Percentiles rank a stretch among this genome's conserved stretches.
phyloP scores from a whole-genome alignment of 805 yeast species.

The Suhomyces prunicola region DNA sequence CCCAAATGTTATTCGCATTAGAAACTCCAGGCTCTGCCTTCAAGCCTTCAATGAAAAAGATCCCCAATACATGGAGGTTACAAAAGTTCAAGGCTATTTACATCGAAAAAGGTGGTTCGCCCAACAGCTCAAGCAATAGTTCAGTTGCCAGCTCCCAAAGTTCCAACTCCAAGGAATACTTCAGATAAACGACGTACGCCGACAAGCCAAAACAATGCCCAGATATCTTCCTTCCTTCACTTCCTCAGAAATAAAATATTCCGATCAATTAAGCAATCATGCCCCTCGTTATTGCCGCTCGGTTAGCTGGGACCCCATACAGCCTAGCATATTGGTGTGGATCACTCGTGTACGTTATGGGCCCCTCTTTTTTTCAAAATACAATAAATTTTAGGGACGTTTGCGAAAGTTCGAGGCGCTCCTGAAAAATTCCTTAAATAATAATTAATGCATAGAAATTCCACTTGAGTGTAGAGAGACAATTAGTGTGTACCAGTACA shows the following conservation, averaged over 20 bases:
- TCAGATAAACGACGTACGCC: background rate
- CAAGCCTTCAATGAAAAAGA: slow-evolving; percentile 33
- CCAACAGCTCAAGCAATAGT: slow-evolving; percentile 11
- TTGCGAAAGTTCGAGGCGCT: background rate
- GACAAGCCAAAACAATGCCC: background rate
- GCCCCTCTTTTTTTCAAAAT: background rate
- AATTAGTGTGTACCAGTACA: background rate
- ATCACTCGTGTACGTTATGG: background rate
- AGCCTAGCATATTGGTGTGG: background rate
- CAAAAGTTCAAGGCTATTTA: slow-evolving; percentile 33
- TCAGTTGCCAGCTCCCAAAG: slow-evolving; percentile 4
- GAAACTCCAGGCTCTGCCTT: slow-evolving; percentile 38
- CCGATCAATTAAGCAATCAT: background rate
- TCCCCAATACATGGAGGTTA: slow-evolving; percentile 35
- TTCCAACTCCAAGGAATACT: slow-evolving; percentile 2
- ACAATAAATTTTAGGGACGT: background rate
- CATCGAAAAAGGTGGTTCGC: slow-evolving; percentile 21
- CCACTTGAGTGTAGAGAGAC: background rate
- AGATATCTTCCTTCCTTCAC: background rate
- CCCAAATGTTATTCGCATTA: slow-evolving; percentile 26
- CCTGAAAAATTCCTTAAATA: background rate
- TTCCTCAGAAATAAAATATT: background rate
- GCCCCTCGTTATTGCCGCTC: background rate
- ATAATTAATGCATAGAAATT: background rate
- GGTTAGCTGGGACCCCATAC: background rate